These are phyloP conservation scores for Penicillium olsonii DNA, from an alignment of 2,329 filamentous ascomycete genomes.

Conservation along the genomic window DNA sequence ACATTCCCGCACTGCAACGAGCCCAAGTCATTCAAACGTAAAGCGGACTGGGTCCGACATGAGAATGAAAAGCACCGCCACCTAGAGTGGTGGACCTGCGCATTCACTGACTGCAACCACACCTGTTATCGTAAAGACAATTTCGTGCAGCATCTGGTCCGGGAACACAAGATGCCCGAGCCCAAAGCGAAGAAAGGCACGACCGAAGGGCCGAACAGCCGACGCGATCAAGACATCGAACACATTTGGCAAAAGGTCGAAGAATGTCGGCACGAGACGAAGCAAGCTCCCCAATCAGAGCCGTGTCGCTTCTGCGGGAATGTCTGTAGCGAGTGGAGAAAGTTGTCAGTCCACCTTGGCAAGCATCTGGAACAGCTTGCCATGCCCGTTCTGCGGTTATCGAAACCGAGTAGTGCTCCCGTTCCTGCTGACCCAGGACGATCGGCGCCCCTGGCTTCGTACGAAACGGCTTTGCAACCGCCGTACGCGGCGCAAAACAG, in stretches of 20 bases:
- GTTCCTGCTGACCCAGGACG: constrained; percentile 7
- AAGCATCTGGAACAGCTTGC: constrained; percentile 94
- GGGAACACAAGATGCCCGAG: constrained; percentile 84
- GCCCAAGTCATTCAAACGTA: constrained; percentile 89
- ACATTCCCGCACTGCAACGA: constrained; percentile 82
- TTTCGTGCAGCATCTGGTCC: constrained; percentile 87
- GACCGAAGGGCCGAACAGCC: constrained; percentile 27
- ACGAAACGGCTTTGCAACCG: constrained; percentile 10
- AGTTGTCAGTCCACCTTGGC: constrained; percentile 86
- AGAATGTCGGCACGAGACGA: constrained; percentile 71
- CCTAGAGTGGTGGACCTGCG: constrained; percentile 87
- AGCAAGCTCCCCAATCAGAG: constrained; percentile 68
- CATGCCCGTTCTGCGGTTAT: constrained; percentile 68
- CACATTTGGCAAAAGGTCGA: constrained; percentile 78
- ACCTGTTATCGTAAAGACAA: constrained; percentile 87
- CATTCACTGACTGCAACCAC: constrained; percentile 77
- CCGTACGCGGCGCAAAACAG: constrained; percentile 16
- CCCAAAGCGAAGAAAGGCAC: constrained; percentile 72
- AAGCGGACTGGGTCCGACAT: constrained; percentile 93
- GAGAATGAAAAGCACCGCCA: constrained; percentile 90
- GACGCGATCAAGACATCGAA: constrained; percentile 50
- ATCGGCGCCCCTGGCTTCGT: constrained; percentile 6
- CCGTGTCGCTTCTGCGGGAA: constrained; percentile 86
- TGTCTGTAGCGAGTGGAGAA: constrained; percentile 82
- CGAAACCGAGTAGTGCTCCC: constrained; percentile 43